Evolutionary conservation across 176 grass and related monocot species (phyloP).

Genomic region (Carex parvula): DNA sequence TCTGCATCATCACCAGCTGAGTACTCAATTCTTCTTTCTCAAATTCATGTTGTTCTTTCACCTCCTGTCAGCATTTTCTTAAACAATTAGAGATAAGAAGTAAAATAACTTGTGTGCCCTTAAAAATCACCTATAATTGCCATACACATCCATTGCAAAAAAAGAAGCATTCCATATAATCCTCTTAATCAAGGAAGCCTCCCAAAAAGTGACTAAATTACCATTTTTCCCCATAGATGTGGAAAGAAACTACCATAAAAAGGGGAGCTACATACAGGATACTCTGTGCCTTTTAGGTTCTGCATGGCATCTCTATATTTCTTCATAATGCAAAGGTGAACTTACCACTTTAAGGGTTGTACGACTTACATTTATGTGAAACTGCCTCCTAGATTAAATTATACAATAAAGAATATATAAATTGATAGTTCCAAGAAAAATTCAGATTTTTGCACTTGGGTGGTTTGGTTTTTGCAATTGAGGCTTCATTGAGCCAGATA

Average conservation of each 20-base stretch:
- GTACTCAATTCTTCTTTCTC: slow-evolving; percentile 60
- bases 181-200: not conserved
- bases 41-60: slow-evolving; percentile 60
- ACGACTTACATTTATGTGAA: not conserved
- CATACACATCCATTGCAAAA: not conserved
- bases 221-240: not conserved
- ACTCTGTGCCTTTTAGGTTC: not conserved
- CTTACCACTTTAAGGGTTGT: not conserved
- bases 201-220: not conserved
- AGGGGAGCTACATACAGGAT: not conserved
- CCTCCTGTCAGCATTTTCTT: slow-evolving; percentile 39
- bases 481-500: not conserved
- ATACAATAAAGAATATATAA: not conserved
- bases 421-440: not conserved
- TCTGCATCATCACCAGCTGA: slow-evolving; percentile 54
- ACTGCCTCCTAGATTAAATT: not conserved
- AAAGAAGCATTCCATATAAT: not conserved
- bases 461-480: not conserved
- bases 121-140: not conserved
- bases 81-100: not conserved
- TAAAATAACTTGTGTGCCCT: not conserved
- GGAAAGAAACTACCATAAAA: not conserved
- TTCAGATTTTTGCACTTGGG: not conserved
- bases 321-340: not conserved
- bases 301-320: not conserved